Conservation (phyloP, 306 rosid genomes). For the Biancaea sappan region DNA sequence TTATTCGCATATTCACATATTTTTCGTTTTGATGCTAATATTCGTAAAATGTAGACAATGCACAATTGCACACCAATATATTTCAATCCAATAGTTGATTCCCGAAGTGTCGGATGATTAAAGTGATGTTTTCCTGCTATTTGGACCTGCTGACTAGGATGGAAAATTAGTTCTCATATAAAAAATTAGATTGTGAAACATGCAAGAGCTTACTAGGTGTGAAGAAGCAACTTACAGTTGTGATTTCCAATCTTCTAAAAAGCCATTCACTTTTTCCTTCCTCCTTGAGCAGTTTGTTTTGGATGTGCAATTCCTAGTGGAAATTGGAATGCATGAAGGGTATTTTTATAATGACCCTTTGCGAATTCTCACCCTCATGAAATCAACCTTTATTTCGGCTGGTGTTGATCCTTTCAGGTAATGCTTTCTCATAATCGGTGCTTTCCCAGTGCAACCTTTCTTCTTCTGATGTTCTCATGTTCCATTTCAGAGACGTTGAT, state of each 20-base stretch:
- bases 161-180: background rate
- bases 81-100: background rate
- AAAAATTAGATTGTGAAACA: background rate
- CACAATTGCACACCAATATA: background rate
- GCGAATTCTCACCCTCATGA: conserved; percentile 59
- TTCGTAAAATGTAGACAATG: background rate
- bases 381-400: conserved; percentile 57
- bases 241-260: conserved; percentile 14
- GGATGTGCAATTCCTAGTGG: conserved; percentile 76
- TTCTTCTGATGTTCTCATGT: background rate
- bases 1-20: background rate
- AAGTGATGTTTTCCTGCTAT: conserved; percentile 1
- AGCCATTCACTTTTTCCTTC: conserved; percentile 11
- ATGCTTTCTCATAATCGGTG: conserved; percentile 19
- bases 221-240: background rate
- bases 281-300: conserved; percentile 54
- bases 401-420: conserved; percentile 67
- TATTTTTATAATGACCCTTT: conserved; percentile 60
- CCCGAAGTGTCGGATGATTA: background rate
- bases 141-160: background rate
- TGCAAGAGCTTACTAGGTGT: conserved; percentile 12
- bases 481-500: conserved; percentile 46
- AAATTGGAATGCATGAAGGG: conserved; percentile 64
- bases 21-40: background rate
- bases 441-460: background rate